Evolutionary conservation across 352 stramenopile genomes (phyloP), one percentile per base, ranked within the genome.

Genomic region (Phytophthora sp.): DNA sequence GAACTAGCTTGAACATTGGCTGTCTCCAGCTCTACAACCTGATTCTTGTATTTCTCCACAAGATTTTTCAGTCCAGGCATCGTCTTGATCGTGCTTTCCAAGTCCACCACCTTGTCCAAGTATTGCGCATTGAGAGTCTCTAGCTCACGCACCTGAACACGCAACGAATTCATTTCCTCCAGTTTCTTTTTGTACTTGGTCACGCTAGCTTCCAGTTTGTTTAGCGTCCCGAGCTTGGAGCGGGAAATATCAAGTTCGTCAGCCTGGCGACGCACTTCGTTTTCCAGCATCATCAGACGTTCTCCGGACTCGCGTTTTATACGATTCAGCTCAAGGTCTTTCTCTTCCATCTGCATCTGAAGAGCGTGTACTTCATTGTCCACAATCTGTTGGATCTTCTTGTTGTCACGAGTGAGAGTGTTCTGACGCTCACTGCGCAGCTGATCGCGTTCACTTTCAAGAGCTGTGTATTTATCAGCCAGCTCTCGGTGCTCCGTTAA

Each of bases 11-110:
- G 86, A 13, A 95, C 80, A 50, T 93, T 90, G 5, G 81, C 76
- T 1, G 88, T 95, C 57, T 95, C 84, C 13, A 95, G 74, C 24
- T 95, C 88, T 35, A 95, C 88, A 15, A 95, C 88, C 59, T 95
- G 86, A 66, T 95, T 93, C 73, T 95, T 95, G 75, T 95, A 95
- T 44, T 83, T 88, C 59, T 95, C 88, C 12, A 95, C 84, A 0
- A 93, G 63, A 18, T 63, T 72, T 60, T 94, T 94, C 2, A 95
- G 70, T 5, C 79, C 85, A 8, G 88, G 83, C 72, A 95, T 93
- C 1, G 84, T 95, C 70, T 94, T 94, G 50, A 95, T 84, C 0
- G 86, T 95, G 60, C 82, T 93, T 61, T 95, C 88, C 16, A 95
- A 62, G 51, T 95, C 88, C 53, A 95, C 66, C 36, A 93, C 80